Base-by-base conservation (phyloP, 495 filamentous ascomycete species). In the Neurospora sp. region DNA sequence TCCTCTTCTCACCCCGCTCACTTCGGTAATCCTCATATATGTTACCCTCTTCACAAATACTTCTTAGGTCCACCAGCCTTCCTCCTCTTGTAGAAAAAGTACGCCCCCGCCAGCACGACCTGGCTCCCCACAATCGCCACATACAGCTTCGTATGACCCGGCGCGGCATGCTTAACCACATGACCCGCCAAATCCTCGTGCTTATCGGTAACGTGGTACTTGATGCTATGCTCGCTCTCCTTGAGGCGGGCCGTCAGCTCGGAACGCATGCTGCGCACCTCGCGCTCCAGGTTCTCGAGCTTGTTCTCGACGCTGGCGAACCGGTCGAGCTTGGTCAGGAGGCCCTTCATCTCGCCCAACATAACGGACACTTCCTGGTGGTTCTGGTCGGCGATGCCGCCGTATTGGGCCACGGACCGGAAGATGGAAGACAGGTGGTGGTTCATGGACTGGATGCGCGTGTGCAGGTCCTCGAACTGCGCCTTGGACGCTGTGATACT, bases 391-490 rank as follows among this genome's bases (percentile, higher is more conserved):
- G 82, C 83, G 53, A 87, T 81, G 69, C 76, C 78, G 71, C 78
- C 81, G 61, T 86, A 79, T 72, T 84, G 82, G 8, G 83, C 83
- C n/a, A 91, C 76, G 61, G 92, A 85, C 59, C 88, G 88, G 80
- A 91, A 86, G 78, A 95, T 85, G 79, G 85, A 89, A 61, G 87
- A 89, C 40, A 93, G 82, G 70, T 91, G 89, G 74, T 94, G 90
- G 83, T 90, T 90, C 74, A 94, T 83, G 59, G 85, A 86, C 79
- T 97, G 91, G 8, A 98, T 81, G 9, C 93, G 90, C 84, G 91
- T 90, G 80, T 93, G 88, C 10, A 98, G 86, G 78, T 98, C 93
- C 17, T 84, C 86, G 78, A 97, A 95, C 77, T 96, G 93, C 31
- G 86, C 85, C 70, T 83, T 84, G 75, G 86, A 85, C 70, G 81